A percentile compares a stretch with the other conserved stretches of the same genome.
Evolutionary conservation across 2,329 filamentous ascomycete genomes (phyloP).

Genomic region (Helminthosporium solani): DNA sequence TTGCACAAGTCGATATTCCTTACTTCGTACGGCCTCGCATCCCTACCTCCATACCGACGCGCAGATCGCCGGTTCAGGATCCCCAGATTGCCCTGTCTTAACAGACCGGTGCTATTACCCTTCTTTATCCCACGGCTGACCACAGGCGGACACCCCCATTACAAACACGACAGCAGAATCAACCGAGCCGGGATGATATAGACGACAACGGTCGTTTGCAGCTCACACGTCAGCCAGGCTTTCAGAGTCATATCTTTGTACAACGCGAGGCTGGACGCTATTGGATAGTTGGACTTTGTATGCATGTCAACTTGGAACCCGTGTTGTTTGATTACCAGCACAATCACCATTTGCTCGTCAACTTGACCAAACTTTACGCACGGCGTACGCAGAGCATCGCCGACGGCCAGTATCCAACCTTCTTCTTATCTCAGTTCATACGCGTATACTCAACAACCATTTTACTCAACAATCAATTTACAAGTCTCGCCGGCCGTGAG

Average conservation of each 20-base stretch:
- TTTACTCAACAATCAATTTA: too few relatives aligned
- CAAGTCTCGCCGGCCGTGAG: too few relatives aligned
- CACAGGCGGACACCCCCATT: neutral
- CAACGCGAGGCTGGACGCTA: slow-evolving; percentile 13
- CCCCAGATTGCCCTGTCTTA: slow-evolving; percentile 5
- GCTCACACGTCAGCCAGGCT: slow-evolving; percentile 13
- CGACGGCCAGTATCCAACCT: too few relatives aligned
- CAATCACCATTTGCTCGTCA: too few relatives aligned
- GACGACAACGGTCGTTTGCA: slow-evolving; percentile 14
- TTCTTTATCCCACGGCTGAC: slow-evolving; percentile 1
- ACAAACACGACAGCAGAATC: neutral
- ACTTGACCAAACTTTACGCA: too few relatives aligned
- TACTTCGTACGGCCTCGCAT: neutral
- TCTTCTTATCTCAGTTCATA: too few relatives aligned
- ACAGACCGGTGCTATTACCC: neutral
- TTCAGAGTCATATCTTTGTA: slow-evolving; percentile 4
- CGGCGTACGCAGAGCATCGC: too few relatives aligned
- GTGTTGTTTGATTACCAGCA: too few relatives aligned
- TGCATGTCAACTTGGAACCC: too few relatives aligned
- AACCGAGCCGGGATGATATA: slow-evolving; percentile 4
- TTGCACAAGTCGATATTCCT: neutral
- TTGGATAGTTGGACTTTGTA: too few relatives aligned
- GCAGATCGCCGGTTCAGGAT: slow-evolving; percentile 12
- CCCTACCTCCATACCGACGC: slow-evolving; percentile 12
- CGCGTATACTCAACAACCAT: too few relatives aligned